A percentile compares a stretch with the other conserved stretches of the same genome.
These are phyloP conservation scores for Phytopythium mirpurense DNA, from an alignment of 352 stramenopile genomes.

Conservation along the genomic window DNA sequence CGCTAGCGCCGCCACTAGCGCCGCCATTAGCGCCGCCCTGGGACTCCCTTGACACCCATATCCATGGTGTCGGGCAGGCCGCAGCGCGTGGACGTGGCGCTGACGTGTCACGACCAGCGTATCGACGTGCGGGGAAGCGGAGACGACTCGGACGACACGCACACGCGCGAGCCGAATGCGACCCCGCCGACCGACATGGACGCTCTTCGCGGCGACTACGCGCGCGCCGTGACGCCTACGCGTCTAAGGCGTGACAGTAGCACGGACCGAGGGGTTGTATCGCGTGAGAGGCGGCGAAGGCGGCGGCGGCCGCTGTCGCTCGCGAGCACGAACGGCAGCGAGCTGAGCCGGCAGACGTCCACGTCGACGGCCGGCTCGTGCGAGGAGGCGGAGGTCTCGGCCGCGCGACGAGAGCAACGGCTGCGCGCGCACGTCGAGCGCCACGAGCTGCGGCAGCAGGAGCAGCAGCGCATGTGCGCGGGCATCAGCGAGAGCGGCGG, in stretches of 20 bases:
- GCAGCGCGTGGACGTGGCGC: not conserved
- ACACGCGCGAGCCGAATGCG: not conserved
- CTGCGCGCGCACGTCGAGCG: conserved; percentile 2
- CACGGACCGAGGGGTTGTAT: not conserved
- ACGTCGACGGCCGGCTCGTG: not conserved
- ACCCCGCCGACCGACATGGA: not conserved
- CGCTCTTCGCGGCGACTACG: not conserved
- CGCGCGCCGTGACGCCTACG: conserved; percentile 4
- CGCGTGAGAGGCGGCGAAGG: not conserved
- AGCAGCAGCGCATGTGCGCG: not conserved
- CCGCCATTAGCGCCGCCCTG: too few species aligned
- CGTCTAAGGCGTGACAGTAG: not conserved
- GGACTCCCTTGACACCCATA: not conserved
- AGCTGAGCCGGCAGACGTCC: not conserved
- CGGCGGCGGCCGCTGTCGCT: not conserved
- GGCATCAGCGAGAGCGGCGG: conserved; percentile 3
- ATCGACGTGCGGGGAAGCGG: conserved; percentile 3
- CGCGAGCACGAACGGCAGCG: not conserved
- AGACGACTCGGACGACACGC: not conserved
- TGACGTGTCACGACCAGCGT: not conserved
- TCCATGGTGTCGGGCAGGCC: not conserved
- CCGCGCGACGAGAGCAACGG: not conserved
- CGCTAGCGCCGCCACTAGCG: too few species aligned
- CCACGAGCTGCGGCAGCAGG: not conserved
- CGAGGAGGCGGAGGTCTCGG: not conserved